These are phyloP conservation scores for Trichoderma virens DNA, from an alignment of 495 filamentous ascomycete species.

Conservation along the genomic window DNA sequence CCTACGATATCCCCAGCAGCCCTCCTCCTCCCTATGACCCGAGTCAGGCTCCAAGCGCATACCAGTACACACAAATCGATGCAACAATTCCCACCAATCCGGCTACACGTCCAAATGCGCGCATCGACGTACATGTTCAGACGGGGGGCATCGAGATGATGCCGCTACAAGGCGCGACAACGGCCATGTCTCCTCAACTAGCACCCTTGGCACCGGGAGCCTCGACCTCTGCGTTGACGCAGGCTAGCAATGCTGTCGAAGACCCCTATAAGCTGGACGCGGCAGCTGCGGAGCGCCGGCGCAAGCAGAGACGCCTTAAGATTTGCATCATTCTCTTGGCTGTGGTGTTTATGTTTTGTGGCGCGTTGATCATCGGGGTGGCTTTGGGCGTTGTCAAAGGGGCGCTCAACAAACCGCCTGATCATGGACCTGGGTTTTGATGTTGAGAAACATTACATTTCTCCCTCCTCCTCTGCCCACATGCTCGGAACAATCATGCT, in stretches of 20 bases:
- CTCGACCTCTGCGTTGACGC: neutral
- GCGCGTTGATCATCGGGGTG: neutral
- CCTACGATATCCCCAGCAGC: slow-evolving; percentile 1
- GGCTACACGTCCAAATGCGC: neutral
- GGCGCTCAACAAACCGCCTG: neutral
- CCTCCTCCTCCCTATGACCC: neutral
- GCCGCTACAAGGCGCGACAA: neutral
- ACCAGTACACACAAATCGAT: neutral
- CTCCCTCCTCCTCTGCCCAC: neutral
- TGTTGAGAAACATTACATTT: neutral
- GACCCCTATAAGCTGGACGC: neutral
- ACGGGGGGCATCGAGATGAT: neutral
- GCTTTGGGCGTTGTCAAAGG: neutral
- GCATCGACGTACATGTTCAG: neutral
- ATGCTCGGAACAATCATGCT: neutral
- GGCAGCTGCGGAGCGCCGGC: neutral
- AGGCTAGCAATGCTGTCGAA: neutral
- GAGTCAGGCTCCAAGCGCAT: neutral
- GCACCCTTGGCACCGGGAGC: neutral
- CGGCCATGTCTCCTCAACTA: neutral
- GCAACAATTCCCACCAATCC: neutral
- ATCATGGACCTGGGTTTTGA: neutral
- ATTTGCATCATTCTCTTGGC: neutral
- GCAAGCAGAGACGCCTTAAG: neutral
- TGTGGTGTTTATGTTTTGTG: neutral